Base-by-base conservation (phyloP, 2,329 filamentous ascomycete species). In the Fusarium humuli region DNA sequence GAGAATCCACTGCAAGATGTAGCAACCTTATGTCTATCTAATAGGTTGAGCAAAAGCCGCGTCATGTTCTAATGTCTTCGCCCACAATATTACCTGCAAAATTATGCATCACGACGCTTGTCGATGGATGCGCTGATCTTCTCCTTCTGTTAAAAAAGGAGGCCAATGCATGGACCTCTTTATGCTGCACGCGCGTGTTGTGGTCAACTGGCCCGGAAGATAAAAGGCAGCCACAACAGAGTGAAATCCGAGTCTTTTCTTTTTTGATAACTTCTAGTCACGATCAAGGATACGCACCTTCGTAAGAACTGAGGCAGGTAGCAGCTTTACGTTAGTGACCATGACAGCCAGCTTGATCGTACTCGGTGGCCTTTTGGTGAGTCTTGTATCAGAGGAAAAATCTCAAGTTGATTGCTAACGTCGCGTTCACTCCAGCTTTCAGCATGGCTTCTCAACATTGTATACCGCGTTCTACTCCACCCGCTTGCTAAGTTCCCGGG, bases 401-500 rank as follows among this genome's bases (percentile, higher is more conserved):
- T 20, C 16, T n/a, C 7, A 22, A 18, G n/a, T n/a, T 10, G 2
- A 18, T 11, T 42, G 18, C 40, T 42, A 22, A 42, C 40, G 20
- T 42, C n/a, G 18, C n/a, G 11, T n/a, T 42, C 40, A 20, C 40
- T 29, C 11, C 11, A 42, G 40, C 16, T 42, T 42, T 18, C 16
- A n/a, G 16, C 20, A 42, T 42, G 40, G 40, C 16, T 42, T 42
- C 40, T 42, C 40, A 42, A 20, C 40, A 42, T 42, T 20, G 20
- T 11, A 42, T 72, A 72, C 44, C 42, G 47, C 18, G 34, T 71
- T 4, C 47, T 52, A 10, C 57, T 67, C 5, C 67, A 70, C 30
- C 67, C 67, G 22, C 55, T 71, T 16, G 57, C 69, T 13, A 70
- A 62, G 32, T 67, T 61, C 25, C 69, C 69, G 8, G 67, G 69